These are phyloP conservation scores for Irpex lacteus DNA, from an alignment of 1,284 basidiomycete genomes.

Conservation along the genomic window DNA sequence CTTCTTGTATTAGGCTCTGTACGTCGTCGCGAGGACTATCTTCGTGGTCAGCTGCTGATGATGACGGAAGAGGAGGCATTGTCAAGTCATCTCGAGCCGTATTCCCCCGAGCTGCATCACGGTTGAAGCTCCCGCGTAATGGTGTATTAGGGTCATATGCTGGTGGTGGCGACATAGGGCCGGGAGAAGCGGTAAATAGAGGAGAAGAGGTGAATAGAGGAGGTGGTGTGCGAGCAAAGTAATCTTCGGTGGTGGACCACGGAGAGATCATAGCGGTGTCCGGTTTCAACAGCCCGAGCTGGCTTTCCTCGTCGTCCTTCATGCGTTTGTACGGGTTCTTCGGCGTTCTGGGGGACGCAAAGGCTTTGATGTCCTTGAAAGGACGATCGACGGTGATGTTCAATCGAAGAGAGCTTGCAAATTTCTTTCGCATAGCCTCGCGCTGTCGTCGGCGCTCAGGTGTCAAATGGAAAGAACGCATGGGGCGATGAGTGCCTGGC, in stretches of 20 bases:
- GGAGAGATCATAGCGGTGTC: slow-evolving; percentile 24
- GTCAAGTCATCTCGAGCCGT: not conserved
- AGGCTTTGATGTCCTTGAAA: slow-evolving; percentile 1
- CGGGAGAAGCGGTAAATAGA: slow-evolving; percentile 8
- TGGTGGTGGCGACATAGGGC: slow-evolving; percentile 19
- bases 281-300: slow-evolving; percentile 18
- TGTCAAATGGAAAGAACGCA: slow-evolving; percentile 19
- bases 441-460: slow-evolving; percentile 9
- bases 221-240: slow-evolving; percentile 14
- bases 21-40: not conserved
- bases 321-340: slow-evolving; percentile 20
- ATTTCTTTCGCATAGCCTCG: slow-evolving; percentile 14
- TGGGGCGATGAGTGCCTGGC: not conserved
- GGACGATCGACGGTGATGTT: slow-evolving; percentile 15
- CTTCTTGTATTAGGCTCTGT: slow-evolving; percentile 14
- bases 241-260: slow-evolving; percentile 26
- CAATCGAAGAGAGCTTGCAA: slow-evolving; percentile 14
- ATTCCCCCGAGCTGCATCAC: not conserved
- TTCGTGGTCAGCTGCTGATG: not conserved
- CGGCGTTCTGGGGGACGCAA: slow-evolving; percentile 13
- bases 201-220: not conserved
- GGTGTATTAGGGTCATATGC: slow-evolving; percentile 14
- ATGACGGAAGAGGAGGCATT: not conserved
- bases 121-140: not conserved
- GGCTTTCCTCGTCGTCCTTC: slow-evolving; percentile 19